These are phyloP conservation scores for Chlamydomonas eustigma DNA, from an alignment of 139 green algal species.

Conservation along the genomic window DNA sequence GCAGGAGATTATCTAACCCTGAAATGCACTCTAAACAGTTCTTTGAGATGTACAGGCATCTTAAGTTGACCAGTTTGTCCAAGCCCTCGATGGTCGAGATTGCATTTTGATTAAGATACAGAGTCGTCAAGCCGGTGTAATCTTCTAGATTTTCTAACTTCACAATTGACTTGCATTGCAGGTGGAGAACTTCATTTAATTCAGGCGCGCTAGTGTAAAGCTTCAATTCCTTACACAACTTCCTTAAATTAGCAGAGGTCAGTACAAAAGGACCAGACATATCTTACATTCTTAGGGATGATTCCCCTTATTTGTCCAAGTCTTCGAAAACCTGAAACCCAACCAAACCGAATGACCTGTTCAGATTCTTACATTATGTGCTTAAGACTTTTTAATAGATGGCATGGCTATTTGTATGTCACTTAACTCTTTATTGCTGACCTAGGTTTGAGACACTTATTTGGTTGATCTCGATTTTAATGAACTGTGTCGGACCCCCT, in stretches of 20 bases:
- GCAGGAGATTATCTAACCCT: conserved; percentile 36
- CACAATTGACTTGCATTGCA: conserved; percentile 72
- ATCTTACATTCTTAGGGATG: too few species aligned
- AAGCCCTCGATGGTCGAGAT: conserved; percentile 59
- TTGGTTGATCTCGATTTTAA: too few species aligned
- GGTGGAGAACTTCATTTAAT: conserved; percentile 74
- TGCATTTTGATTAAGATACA: conserved; percentile 76
- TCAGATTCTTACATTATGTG: too few species aligned
- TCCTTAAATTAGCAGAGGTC: conserved; percentile 46
- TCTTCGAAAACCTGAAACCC: too few species aligned
- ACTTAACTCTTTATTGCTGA: too few species aligned
- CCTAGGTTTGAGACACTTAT: too few species aligned
- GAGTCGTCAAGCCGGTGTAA: conserved; percentile 64
- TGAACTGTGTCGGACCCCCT: too few species aligned
- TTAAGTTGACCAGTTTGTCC: conserved; percentile 45
- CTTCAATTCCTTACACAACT: conserved; percentile 59
- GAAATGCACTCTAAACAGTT: conserved; percentile 52
- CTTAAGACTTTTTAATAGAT: too few species aligned
- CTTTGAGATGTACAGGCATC: conserved; percentile 62
- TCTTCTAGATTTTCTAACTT: conserved; percentile 62
- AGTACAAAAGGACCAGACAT: conserved; percentile 18
- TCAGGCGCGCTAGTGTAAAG: conserved; percentile 56
- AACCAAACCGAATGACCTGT: too few species aligned
- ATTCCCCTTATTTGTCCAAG: too few species aligned
- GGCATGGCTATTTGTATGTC: too few species aligned